Evolutionary conservation across 805 yeast genomes (phyloP).

Genomic region (Clavispora santaluciae): DNA sequence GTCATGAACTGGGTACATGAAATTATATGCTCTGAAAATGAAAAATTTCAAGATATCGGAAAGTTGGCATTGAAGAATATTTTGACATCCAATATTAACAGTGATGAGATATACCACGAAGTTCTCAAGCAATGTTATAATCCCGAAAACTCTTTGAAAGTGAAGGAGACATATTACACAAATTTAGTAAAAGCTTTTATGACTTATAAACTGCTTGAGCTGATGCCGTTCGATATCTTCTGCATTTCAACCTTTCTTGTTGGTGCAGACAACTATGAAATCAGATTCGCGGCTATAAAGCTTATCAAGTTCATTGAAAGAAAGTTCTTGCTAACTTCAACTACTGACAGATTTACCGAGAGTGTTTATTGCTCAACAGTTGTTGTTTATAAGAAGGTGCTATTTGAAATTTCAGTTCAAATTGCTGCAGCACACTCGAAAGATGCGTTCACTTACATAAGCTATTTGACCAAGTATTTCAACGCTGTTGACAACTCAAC

Average conservation of each 20-base stretch:
- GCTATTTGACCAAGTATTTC: constrained; percentile 67
- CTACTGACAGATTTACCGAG: constrained; percentile 58
- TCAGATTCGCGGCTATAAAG: constrained; percentile 68
- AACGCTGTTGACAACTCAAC: constrained; percentile 52
- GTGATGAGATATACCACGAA: constrained; percentile 48
- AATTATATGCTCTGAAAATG: constrained; percentile 55
- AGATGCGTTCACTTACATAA: constrained; percentile 56
- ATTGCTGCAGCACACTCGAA: constrained; percentile 61
- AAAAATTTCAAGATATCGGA: constrained; percentile 58
- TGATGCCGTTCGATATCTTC: constrained; percentile 58
- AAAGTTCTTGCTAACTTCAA: constrained; percentile 38
- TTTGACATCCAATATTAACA: constrained; percentile 53
- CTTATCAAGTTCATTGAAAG: constrained; percentile 65
- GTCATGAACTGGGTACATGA: constrained; percentile 79
- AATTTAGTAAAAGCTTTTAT: constrained; percentile 61
- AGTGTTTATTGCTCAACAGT: constrained; percentile 70
- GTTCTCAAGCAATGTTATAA: constrained; percentile 71
- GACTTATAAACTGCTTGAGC: constrained; percentile 8
- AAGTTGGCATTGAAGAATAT: constrained; percentile 66
- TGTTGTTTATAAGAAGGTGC: constrained; percentile 81
- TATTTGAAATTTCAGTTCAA: constrained; percentile 71
- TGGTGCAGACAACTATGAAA: constrained; percentile 65
- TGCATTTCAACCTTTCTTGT: constrained; percentile 74
- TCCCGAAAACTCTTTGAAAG: constrained; percentile 43
- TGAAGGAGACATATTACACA: constrained; percentile 65